Percentiles rank a stretch among this genome's conserved stretches.
These are phyloP conservation scores for Sphaerobolus stellatus DNA, from an alignment of 1,284 basidiomycete species.

Conservation along the genomic window DNA sequence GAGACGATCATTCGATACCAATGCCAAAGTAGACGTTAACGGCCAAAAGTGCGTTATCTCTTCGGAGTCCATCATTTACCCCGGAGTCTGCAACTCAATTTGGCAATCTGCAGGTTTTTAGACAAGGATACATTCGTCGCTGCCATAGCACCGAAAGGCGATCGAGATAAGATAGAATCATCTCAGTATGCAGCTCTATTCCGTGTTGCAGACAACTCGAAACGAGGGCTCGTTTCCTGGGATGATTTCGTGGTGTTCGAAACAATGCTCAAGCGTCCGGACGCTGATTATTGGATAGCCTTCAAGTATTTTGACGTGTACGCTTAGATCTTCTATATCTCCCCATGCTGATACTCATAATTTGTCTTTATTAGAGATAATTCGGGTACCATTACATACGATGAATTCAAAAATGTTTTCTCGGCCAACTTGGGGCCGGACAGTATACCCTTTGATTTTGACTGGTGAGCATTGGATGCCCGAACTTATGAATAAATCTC, in stretches of 20 bases:
- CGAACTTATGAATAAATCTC: conserved; percentile 8
- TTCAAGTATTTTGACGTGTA: conserved; percentile 96
- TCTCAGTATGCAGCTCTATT: conserved; percentile 88
- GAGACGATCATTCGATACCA: conserved; percentile 81
- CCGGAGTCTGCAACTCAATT: background rate
- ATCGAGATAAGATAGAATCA: conserved; percentile 80
- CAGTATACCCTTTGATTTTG: conserved; percentile 92
- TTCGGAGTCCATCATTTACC: background rate
- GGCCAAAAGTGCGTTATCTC: conserved; percentile 75
- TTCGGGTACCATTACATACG: conserved; percentile 85
- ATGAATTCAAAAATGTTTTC: conserved; percentile 92
- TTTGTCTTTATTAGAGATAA: conserved; percentile 57
- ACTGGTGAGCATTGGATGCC: conserved; percentile 55
- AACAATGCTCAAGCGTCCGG: conserved; percentile 84
- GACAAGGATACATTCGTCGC: conserved; percentile 86
- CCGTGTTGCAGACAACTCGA: conserved; percentile 81
- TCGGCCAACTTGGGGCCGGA: conserved; percentile 76
- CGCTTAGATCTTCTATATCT: conserved; percentile 4
- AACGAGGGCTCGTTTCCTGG: conserved; percentile 82
- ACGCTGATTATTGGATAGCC: conserved; percentile 94
- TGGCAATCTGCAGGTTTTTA: conserved; percentile 58
- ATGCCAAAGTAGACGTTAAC: conserved; percentile 68
- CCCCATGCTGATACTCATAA: background rate
- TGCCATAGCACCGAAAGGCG: conserved; percentile 84
- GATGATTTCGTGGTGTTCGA: conserved; percentile 95